Evolutionary conservation across 805 yeast genomes (phyloP).

Genomic region (Hanseniaspora valbyensis): DNA sequence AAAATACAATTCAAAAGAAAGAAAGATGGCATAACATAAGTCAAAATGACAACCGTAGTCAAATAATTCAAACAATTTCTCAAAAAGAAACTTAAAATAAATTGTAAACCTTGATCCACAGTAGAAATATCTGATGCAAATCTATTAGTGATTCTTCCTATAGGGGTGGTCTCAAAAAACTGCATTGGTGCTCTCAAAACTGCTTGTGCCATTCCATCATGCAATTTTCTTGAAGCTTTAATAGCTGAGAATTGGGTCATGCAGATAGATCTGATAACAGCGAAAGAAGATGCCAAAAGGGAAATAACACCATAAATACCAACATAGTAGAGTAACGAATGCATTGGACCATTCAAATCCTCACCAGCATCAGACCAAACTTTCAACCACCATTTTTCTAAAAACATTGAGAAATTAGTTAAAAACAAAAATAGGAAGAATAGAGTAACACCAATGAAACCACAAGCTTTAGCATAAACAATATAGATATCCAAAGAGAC

Average conservation of each 20-base stretch:
- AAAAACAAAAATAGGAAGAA: conserved; percentile 31
- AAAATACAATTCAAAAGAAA: conserved; percentile 34
- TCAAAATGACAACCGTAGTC: conserved; percentile 43
- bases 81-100: conserved; percentile 40
- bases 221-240: conserved; percentile 45
- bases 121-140: conserved; percentile 52
- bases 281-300: conserved; percentile 39
- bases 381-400: conserved; percentile 54
- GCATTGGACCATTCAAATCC: conserved; percentile 28
- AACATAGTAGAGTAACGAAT: conserved; percentile 37
- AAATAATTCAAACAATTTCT: conserved; percentile 35
- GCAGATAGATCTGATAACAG: conserved; percentile 36
- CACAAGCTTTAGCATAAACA: conserved; percentile 51
- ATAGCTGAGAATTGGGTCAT: conserved; percentile 46
- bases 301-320: conserved; percentile 48
- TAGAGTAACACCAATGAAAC: conserved; percentile 37
- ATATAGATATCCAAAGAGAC: conserved; percentile 45
- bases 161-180: conserved; percentile 59
- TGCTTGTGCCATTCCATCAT: conserved; percentile 44
- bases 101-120: conserved; percentile 48
- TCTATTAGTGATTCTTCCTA: conserved; percentile 54
- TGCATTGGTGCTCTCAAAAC: conserved; percentile 52
- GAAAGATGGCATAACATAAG: conserved; percentile 45
- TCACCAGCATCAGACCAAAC: conserved; percentile 52
- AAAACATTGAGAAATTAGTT: conserved; percentile 30